A percentile compares a stretch with the other conserved stretches of the same genome.
phyloP scores from a whole-genome alignment of 441 rosid genomes.

The Mallotus japonicus region DNA sequence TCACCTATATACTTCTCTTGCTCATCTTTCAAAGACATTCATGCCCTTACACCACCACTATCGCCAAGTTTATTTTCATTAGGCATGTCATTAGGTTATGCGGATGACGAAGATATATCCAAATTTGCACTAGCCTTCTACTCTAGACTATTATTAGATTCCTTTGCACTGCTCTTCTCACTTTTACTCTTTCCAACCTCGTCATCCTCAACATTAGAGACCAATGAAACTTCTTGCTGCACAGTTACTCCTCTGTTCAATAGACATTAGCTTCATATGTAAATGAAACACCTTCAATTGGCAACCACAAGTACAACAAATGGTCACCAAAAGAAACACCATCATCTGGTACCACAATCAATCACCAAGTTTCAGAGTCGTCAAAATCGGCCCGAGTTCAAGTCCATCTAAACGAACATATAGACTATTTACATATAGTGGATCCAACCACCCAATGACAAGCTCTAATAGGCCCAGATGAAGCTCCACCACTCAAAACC shows the following conservation, averaged over 20 bases:
- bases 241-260: too few relatives aligned
- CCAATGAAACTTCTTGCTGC: slow-evolving; percentile 51
- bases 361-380: slow-evolving; percentile 27
- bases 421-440: slow-evolving; percentile 16
- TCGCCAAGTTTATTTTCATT: slow-evolving; percentile 33
- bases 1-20: slow-evolving; percentile 38
- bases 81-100: slow-evolving; percentile 38
- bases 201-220: slow-evolving; percentile 37
- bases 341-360: slow-evolving; percentile 29
- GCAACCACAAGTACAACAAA: slow-evolving; percentile 32
- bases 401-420: slow-evolving; percentile 25
- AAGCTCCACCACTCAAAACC: slow-evolving; percentile 56
- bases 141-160: slow-evolving; percentile 33
- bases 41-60: slow-evolving; percentile 35
- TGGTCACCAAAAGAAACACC: slow-evolving; percentile 34
- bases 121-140: slow-evolving; percentile 32
- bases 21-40: slow-evolving; percentile 72
- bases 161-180: slow-evolving; percentile 32
- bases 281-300: slow-evolving; percentile 6
- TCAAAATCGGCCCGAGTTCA: slow-evolving; percentile 29
- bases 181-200: slow-evolving; percentile 32
- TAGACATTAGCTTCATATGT: neutral
- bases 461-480: slow-evolving; percentile 31
- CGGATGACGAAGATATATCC: slow-evolving; percentile 30
- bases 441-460: slow-evolving; percentile 30